A percentile compares a stretch with the other conserved stretches of the same genome.
These are phyloP conservation scores for Leccinum pellstonianum DNA, from an alignment of 768 basidiomycete genomes.

Conservation along the genomic window DNA sequence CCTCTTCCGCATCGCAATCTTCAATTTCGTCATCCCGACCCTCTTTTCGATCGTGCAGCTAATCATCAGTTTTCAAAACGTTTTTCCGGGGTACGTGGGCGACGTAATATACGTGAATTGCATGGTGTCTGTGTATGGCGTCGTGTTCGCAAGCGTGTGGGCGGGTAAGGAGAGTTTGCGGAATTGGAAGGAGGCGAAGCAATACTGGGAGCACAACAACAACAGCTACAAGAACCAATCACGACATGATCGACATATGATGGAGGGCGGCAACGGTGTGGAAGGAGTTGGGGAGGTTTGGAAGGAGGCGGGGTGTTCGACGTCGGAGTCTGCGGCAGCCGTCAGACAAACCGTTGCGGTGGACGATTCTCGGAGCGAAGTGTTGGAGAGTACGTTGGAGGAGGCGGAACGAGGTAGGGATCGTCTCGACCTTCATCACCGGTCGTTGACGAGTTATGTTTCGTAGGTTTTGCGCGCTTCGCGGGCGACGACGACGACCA, in stretches of 20 bases:
- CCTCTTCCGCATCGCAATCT: slow-evolving; percentile 27
- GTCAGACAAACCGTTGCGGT: not conserved
- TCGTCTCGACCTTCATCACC: not conserved
- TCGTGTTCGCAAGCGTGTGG: slow-evolving; percentile 11
- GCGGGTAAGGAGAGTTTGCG: not conserved
- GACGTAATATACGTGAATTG: slow-evolving; percentile 2
- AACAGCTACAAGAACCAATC: not conserved
- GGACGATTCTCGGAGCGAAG: not conserved
- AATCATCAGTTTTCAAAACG: not conserved
- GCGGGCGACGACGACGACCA: not conserved
- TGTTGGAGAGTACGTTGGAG: not conserved
- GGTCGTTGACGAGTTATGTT: not conserved
- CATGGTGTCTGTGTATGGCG: slow-evolving; percentile 4
- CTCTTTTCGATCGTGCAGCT: slow-evolving; percentile 10
- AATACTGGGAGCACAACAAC: not conserved
- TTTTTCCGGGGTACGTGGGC: not conserved
- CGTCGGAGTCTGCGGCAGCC: not conserved
- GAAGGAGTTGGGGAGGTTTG: not conserved
- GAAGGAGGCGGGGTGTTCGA: not conserved
- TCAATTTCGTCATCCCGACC: slow-evolving; percentile 29
- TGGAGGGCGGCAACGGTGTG: not conserved
- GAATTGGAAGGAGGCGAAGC: not conserved
- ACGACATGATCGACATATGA: not conserved
- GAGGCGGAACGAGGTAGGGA: not conserved
- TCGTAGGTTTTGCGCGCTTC: not conserved